Base-by-base conservation (phyloP, 1,284 basidiomycete genomes). In the Puccinia hordei region DNA sequence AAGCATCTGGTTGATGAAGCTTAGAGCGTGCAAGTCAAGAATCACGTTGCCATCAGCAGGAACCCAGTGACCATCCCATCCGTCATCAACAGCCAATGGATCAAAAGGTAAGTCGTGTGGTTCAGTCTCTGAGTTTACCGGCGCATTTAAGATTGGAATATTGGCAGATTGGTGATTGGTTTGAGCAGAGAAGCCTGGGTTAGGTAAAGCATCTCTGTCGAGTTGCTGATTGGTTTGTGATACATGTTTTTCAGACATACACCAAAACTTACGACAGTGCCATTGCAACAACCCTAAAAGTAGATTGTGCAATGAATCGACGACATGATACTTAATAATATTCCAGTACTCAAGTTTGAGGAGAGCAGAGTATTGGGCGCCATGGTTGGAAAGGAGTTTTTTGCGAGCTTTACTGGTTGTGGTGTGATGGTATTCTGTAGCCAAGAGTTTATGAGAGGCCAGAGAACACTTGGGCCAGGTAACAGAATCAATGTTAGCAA, bases 271-370 rank as follows among this genome's bases (percentile, higher is more conserved):
- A 1, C 33, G 53, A 30, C 51, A 57, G 30, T 79, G 66, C 76
- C 76, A 79, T 12, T 65, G 27, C 17, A 71, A 24, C 13, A 79
- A 35, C 2, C 76, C 76, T 1, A 79, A 22, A 9, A 79, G 55
- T 1, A 79, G 57, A 19, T 79, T 79, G 27, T 79, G 76, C 76
- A 79, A 71, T 5, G 76, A 30, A 51, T 79, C 77, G 33, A 72
- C 38, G 22, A 72, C 77, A 27, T 73, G 68, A 73, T 72, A 79
- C 0, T 79, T 41, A 6, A 79, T n/a, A 0, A 71, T 71, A 35
- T 79, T 49, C 76, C 77, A 72, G 35, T 79, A 79, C 4, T 49
- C 51, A 0, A 79, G 44, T 15, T 79, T 19, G 10, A 72, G 53
- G 0, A 79, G 49, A 3, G 49, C 68, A 1, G 77, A 79, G 53